A percentile compares a stretch with the other conserved stretches of the same genome.
These are phyloP conservation scores for Cladorrhinum sp. DNA, from an alignment of 2,329 filamentous ascomycete species.

Conservation along the genomic window DNA sequence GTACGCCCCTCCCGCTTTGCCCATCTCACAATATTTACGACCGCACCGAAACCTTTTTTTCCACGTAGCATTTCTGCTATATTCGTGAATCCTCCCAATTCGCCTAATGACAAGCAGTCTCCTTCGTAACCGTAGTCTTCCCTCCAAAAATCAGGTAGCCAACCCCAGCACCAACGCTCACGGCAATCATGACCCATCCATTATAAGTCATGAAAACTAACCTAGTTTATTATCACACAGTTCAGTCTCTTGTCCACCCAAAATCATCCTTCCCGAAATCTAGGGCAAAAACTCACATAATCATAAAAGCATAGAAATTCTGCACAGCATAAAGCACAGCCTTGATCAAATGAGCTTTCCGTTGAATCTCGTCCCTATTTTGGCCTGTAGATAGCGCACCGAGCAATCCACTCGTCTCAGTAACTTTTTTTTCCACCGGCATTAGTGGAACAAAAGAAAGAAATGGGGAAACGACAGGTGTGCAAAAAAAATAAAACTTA, in stretches of 20 bases:
- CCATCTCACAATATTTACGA: too few species aligned
- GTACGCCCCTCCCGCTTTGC: too few species aligned
- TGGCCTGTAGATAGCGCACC: slow-evolving; percentile 73
- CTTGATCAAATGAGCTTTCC: slow-evolving; percentile 74
- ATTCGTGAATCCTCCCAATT: neutral
- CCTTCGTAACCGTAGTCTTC: slow-evolving; percentile 69
- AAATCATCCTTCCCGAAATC: too few species aligned
- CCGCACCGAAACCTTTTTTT: too few species aligned
- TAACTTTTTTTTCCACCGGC: slow-evolving; percentile 34
- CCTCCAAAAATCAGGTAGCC: slow-evolving; percentile 82
- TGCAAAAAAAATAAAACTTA: slow-evolving; percentile 39
- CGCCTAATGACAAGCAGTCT: slow-evolving; percentile 80
- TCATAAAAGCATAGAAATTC: slow-evolving; percentile 98
- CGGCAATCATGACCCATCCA: slow-evolving; percentile 92
- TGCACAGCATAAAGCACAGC: slow-evolving; percentile 83
- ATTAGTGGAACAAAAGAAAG: neutral
- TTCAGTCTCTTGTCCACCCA: neutral
- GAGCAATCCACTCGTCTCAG: slow-evolving; percentile 61
- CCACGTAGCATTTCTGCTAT: too few species aligned
- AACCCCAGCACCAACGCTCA: slow-evolving; percentile 82
- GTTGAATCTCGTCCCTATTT: slow-evolving; percentile 58
- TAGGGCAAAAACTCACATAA: slow-evolving; percentile 89
- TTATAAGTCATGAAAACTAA: slow-evolving; percentile 99
- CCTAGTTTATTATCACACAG: slow-evolving; percentile 49
- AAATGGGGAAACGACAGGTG: neutral